Evolutionary conservation across 768 basidiomycete species (phyloP).

Genomic region (Fibroporia radiculosa): DNA sequence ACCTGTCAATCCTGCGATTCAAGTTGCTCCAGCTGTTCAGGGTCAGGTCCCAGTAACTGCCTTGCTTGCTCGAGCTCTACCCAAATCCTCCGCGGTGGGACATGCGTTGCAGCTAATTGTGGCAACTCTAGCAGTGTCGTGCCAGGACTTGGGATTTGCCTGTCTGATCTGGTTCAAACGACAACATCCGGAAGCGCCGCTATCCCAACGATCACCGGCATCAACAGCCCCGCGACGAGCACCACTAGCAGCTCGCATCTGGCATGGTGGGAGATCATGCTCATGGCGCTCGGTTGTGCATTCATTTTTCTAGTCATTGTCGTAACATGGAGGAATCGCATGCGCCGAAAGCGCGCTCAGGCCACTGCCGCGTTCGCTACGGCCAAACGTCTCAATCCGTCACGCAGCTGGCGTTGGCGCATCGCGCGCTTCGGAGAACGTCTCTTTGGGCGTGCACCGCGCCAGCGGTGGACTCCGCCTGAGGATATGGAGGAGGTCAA

Average conservation of each 20-base stretch:
- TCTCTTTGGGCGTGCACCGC: slow-evolving; percentile 42
- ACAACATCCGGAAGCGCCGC: slow-evolving; percentile 37
- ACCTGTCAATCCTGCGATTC: slow-evolving; percentile 68
- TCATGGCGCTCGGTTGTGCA: slow-evolving; percentile 75
- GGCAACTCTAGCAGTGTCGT: slow-evolving; percentile 46
- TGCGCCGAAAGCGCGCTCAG: slow-evolving; percentile 60
- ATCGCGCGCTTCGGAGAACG: slow-evolving; percentile 49
- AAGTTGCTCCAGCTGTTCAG: slow-evolving; percentile 74
- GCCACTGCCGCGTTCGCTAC: slow-evolving; percentile 58
- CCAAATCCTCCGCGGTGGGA: slow-evolving; percentile 55
- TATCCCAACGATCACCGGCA: slow-evolving; percentile 50
- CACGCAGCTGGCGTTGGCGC: slow-evolving; percentile 46
- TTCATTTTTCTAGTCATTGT: slow-evolving; percentile 67
- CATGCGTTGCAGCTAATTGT: slow-evolving; percentile 60
- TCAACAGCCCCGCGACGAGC: slow-evolving; percentile 36
- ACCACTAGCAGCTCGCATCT: slow-evolving; percentile 23
- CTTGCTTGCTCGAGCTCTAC: slow-evolving; percentile 63
- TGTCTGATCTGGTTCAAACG: slow-evolving; percentile 58
- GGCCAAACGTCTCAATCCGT: slow-evolving; percentile 43
- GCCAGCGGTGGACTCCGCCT: slow-evolving; percentile 19
- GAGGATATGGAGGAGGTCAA: slow-evolving; percentile 37
- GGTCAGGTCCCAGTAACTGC: slow-evolving; percentile 57
- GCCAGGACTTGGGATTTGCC: slow-evolving; percentile 68
- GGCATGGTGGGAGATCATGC: slow-evolving; percentile 78
- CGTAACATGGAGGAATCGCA: slow-evolving; percentile 62